Conservation (phyloP, 2,329 filamentous ascomycete species). For the Verruconis gallopava region DNA sequence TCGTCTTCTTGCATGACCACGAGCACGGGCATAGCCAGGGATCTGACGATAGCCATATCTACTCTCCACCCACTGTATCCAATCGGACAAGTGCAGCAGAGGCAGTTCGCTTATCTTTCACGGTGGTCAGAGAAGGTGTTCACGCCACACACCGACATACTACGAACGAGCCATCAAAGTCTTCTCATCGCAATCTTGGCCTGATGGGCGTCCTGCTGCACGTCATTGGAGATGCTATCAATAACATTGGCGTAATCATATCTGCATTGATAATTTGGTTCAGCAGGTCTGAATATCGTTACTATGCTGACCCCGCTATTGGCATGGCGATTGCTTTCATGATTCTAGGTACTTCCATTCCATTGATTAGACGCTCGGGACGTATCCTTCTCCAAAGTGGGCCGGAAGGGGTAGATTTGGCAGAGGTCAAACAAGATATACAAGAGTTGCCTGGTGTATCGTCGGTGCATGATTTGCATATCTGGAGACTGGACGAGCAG, state of each 20-base stretch:
- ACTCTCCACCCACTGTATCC: no score
- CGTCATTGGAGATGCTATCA: slow-evolving; percentile 58
- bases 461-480: slow-evolving; percentile 58
- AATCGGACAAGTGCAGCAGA: no score
- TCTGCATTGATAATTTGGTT: slow-evolving; percentile 59
- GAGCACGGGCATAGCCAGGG: slow-evolving; percentile 9
- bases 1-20: slow-evolving; percentile 38
- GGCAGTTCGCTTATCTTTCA: no score
- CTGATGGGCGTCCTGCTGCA: slow-evolving; percentile 60
- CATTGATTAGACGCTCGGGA: slow-evolving; percentile 28
- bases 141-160: no score
- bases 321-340: slow-evolving; percentile 60
- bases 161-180: no score
- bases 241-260: slow-evolving; percentile 64
- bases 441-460: slow-evolving; percentile 54
- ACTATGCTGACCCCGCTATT: slow-evolving; percentile 59
- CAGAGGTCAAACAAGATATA: slow-evolving; percentile 55
- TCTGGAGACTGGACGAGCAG: slow-evolving; percentile 60
- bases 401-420: slow-evolving; percentile 44
- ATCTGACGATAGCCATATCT: no score
- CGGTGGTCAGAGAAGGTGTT: no score
- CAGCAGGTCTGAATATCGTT: slow-evolving; percentile 41
- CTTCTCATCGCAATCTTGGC: slow-evolving; percentile 44
- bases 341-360: slow-evolving; percentile 31
- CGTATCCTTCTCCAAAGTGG: slow-evolving; percentile 55